phyloP scores from a whole-genome alignment of 108 stramenopile species.

The Pseudonitzschia multistriata region DNA sequence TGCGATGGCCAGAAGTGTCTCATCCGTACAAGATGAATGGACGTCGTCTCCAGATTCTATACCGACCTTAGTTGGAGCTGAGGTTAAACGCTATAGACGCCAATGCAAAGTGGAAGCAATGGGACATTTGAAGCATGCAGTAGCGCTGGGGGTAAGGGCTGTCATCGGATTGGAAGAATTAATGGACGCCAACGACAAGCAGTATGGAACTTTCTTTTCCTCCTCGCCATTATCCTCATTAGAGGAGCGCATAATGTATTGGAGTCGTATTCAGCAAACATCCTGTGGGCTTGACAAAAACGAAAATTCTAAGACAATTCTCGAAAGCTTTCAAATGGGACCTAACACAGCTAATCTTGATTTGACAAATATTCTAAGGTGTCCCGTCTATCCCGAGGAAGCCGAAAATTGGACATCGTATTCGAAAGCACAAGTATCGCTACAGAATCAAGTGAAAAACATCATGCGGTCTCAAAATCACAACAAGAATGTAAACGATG shows the following conservation, averaged over 20 bases:
- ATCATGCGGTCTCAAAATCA: constrained; percentile 30
- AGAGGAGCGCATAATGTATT: constrained; percentile 49
- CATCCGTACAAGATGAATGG: constrained; percentile 15
- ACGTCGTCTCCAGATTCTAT: constrained; percentile 19
- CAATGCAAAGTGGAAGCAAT: constrained; percentile 39
- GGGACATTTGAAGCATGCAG: constrained; percentile 49
- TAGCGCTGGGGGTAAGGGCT: constrained; percentile 61
- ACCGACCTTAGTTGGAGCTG: constrained; percentile 21
- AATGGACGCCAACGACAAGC: constrained; percentile 6
- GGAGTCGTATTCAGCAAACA: constrained; percentile 48
- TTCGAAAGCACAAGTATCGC: constrained; percentile 42
- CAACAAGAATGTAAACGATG: neutral
- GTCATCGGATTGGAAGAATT: constrained; percentile 58
- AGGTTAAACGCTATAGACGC: constrained; percentile 42
- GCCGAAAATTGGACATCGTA: constrained; percentile 33
- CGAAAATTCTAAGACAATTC: constrained; percentile 8
- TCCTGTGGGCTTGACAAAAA: neutral
- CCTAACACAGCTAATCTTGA: constrained; percentile 42
- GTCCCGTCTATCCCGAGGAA: constrained; percentile 62
- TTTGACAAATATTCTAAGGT: constrained; percentile 43
- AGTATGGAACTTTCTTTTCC: neutral
- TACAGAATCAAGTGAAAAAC: constrained; percentile 39
- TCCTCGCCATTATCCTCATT: constrained; percentile 14
- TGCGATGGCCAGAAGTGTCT: constrained; percentile 46
- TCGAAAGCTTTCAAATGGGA: constrained; percentile 50